Percentiles rank a stretch among this genome's conserved stretches.
Evolutionary conservation across 169 alveolate genomes (phyloP).

Genomic region (Plasmodium adleri): DNA sequence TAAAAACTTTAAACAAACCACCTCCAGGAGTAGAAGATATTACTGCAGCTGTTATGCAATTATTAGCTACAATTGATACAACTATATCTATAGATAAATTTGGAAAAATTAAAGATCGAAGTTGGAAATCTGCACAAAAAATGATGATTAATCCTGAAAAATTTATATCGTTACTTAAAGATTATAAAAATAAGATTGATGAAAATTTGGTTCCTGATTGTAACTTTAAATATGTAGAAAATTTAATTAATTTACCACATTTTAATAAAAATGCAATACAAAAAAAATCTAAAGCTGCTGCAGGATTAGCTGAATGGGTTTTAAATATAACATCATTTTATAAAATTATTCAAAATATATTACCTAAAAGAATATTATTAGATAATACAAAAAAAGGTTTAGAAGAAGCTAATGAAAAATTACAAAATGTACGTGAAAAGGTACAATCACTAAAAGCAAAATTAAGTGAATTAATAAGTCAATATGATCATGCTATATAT

Average conservation of each 20-base stretch:
- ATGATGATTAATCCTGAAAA: conserved; percentile 95
- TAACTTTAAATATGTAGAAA: conserved; percentile 90
- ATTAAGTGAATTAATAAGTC: conserved; percentile 85
- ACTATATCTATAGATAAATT: conserved; percentile 93
- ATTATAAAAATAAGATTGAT: conserved; percentile 92
- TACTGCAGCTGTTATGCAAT: conserved; percentile 93
- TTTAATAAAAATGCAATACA: conserved; percentile 93
- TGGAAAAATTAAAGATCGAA: conserved; percentile 92
- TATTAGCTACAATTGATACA: conserved; percentile 92
- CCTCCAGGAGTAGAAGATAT: conserved; percentile 96
- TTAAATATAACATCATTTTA: conserved; percentile 93
- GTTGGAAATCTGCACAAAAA: conserved; percentile 96
- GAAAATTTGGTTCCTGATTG: conserved; percentile 90
- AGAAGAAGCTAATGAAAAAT: conserved; percentile 93
- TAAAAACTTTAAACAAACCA: conserved; percentile 94
- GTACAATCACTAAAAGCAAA: conserved; percentile 90
- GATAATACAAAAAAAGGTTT: conserved; percentile 91
- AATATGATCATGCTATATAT: conserved; percentile 93
- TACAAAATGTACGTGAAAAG: conserved; percentile 91
- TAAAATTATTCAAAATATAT: conserved; percentile 94
- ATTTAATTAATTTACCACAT: conserved; percentile 85
- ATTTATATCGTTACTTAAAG: conserved; percentile 90
- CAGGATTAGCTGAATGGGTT: conserved; percentile 89
- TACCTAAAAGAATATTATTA: conserved; percentile 94
- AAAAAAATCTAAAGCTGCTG: conserved; percentile 94